Evolutionary conservation across 805 yeast species (phyloP).

Genomic region (Kodamaea kaohsiungensis): DNA sequence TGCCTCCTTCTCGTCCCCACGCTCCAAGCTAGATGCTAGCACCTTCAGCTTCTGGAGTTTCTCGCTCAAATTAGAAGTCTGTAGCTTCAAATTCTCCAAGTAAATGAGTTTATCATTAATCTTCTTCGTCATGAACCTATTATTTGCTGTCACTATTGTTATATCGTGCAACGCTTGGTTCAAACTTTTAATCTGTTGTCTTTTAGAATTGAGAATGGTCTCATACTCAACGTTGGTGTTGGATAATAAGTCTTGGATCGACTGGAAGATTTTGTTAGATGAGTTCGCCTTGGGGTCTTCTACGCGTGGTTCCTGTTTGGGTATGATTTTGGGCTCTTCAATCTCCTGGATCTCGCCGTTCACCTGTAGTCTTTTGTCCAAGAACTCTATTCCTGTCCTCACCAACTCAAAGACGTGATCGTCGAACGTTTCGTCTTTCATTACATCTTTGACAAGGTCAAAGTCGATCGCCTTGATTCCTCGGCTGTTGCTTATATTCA

Average conservation of each 20-base stretch:
- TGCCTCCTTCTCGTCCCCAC: constrained; percentile 27
- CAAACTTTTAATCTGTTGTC: constrained; percentile 34
- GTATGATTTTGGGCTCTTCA: constrained; percentile 13
- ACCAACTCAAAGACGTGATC: constrained; percentile 36
- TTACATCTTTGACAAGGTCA: constrained; percentile 57
- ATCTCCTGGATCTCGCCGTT: constrained; percentile 12
- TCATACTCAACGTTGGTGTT: constrained; percentile 43
- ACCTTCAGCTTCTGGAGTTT: constrained; percentile 22
- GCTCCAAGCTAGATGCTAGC: constrained; percentile 18
- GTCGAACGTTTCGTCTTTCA: constrained; percentile 16
- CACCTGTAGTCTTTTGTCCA: constrained; percentile 23
- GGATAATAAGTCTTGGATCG: constrained; percentile 39
- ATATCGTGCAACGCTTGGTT: constrained; percentile 40
- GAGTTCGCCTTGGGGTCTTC: constrained; percentile 12
- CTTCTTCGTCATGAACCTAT: constrained; percentile 36
- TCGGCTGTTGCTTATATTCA: constrained; percentile 73
- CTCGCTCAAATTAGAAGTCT: constrained; percentile 42
- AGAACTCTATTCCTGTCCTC: constrained; percentile 34
- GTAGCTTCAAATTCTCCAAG: constrained; percentile 53
- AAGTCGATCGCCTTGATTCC: constrained; percentile 87
- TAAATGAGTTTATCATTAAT: constrained; percentile 36
- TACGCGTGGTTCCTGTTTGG: constrained; percentile 2
- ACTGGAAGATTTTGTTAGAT: constrained; percentile 36
- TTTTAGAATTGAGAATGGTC: constrained; percentile 34
- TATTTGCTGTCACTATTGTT: constrained; percentile 44